Conservation (phyloP, 306 rosid genomes). For the Cotoneaster glaucophyllus region DNA sequence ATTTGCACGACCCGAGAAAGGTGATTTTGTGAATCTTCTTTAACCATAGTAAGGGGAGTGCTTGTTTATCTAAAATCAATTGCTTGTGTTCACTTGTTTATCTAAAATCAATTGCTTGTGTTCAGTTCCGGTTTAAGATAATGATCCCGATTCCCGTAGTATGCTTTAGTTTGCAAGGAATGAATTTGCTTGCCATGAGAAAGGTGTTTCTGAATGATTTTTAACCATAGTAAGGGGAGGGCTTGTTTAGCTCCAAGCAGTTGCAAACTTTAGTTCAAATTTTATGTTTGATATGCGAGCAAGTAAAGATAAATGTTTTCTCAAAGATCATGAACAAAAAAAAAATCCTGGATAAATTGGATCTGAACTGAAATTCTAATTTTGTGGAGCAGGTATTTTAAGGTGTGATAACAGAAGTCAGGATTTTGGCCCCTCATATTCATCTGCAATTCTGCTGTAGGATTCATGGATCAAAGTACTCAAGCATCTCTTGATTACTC, state of each 20-base stretch:
- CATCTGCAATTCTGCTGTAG: constrained; percentile 4
- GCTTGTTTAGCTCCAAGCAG: neutral
- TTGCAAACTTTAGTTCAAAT: neutral
- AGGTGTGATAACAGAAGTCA: constrained; percentile 12
- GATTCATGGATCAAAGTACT: constrained; percentile 65
- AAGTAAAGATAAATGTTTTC: constrained; percentile 11
- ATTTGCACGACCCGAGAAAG: neutral
- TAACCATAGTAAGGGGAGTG: neutral
- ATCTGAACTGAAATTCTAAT: constrained; percentile 13
- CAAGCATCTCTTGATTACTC: neutral
- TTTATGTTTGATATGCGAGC: neutral
- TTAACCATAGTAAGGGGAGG: neutral
- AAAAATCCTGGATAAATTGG: neutral
- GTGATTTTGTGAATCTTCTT: constrained; percentile 3
- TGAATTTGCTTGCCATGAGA: neutral
- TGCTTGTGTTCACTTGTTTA: neutral
- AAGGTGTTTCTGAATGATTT: constrained; percentile 1
- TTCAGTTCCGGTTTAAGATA: neutral
- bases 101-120: neutral
- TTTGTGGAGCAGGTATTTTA: constrained; percentile 33
- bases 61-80: neutral
- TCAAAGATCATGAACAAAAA: neutral
- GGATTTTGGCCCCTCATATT: constrained; percentile 17
- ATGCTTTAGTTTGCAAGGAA: neutral
- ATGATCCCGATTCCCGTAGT: neutral